Evolutionary conservation across 1,139 yeast species (phyloP).

Genomic region (Saccharomyces pastorianus): DNA sequence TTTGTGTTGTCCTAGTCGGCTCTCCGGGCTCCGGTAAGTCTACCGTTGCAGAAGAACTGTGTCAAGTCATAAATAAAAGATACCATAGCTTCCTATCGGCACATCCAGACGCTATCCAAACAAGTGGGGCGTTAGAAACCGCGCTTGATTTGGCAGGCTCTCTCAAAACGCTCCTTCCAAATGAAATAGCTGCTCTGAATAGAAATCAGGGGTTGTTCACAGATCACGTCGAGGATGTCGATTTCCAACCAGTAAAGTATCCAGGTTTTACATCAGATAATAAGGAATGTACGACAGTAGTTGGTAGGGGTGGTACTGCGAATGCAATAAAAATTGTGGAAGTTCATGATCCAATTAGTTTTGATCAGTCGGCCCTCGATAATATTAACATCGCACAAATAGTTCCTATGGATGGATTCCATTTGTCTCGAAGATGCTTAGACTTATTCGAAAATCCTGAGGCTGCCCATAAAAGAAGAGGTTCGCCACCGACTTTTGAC

Average conservation of each 20-base stretch:
- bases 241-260: slow-evolving; percentile 26
- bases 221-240: slow-evolving; percentile 43
- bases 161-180: slow-evolving; percentile 6
- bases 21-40: slow-evolving; percentile 82
- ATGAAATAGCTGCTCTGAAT: slow-evolving; percentile 26
- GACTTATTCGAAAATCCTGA: slow-evolving; percentile 44
- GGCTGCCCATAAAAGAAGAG: slow-evolving; percentile 58
- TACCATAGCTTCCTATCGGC: slow-evolving; percentile 10
- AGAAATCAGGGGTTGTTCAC: slow-evolving; percentile 34
- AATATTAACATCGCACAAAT: slow-evolving; percentile 32
- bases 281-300: slow-evolving; percentile 10
- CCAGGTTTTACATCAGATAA: not conserved
- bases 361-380: not conserved
- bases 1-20: slow-evolving; percentile 57
- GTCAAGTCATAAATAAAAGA: slow-evolving; percentile 33
- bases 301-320: slow-evolving; percentile 33
- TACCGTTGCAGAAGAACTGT: slow-evolving; percentile 46
- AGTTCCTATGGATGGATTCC: slow-evolving; percentile 79
- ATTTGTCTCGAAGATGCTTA: slow-evolving; percentile 52
- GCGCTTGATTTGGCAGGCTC: not conserved
- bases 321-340: slow-evolving; percentile 18
- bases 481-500: slow-evolving; percentile 83
- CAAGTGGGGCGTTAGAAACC: not conserved
- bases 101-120: not conserved
- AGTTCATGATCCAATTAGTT: not conserved